Percentiles rank a stretch among this genome's conserved stretches.
Evolutionary conservation across 768 basidiomycete species (phyloP).

Genomic region (Panaeolus cyanescens): DNA sequence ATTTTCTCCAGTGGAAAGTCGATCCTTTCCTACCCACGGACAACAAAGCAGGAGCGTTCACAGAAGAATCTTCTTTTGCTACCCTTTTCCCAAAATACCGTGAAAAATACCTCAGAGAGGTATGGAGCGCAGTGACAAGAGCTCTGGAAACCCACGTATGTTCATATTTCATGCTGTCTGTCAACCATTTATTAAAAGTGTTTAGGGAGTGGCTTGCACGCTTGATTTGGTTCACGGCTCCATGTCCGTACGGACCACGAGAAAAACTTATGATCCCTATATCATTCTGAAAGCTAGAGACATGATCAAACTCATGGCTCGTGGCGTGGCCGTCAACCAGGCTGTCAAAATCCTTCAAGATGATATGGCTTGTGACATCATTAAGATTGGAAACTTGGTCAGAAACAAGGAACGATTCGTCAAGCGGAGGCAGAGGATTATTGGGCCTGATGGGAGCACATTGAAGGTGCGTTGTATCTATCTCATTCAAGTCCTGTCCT

Average conservation of each 20-base stretch:
- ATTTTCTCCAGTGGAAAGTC: conserved; percentile 74
- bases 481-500: neutral
- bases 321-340: conserved; percentile 84
- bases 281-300: conserved; percentile 95
- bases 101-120: conserved; percentile 93
- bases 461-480: conserved; percentile 68
- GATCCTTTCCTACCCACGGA: conserved; percentile 75
- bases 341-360: conserved; percentile 92
- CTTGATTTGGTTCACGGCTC: conserved; percentile 95
- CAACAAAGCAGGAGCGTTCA: conserved; percentile 82
- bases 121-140: conserved; percentile 89
- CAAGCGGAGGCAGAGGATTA: conserved; percentile 93
- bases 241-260: conserved; percentile 96
- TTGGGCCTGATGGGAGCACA: conserved; percentile 96
- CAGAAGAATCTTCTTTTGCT: conserved; percentile 97
- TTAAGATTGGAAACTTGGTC: conserved; percentile 94
- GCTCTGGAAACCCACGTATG: conserved; percentile 80
- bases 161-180: neutral
- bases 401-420: conserved; percentile 97
- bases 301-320: conserved; percentile 91
- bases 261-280: conserved; percentile 97
- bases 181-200: neutral
- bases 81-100: conserved; percentile 98
- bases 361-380: conserved; percentile 90
- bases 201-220: conserved; percentile 84